Evolutionary conservation across 2,329 filamentous ascomycete genomes (phyloP).

Genomic region (Penicillium sp.): DNA sequence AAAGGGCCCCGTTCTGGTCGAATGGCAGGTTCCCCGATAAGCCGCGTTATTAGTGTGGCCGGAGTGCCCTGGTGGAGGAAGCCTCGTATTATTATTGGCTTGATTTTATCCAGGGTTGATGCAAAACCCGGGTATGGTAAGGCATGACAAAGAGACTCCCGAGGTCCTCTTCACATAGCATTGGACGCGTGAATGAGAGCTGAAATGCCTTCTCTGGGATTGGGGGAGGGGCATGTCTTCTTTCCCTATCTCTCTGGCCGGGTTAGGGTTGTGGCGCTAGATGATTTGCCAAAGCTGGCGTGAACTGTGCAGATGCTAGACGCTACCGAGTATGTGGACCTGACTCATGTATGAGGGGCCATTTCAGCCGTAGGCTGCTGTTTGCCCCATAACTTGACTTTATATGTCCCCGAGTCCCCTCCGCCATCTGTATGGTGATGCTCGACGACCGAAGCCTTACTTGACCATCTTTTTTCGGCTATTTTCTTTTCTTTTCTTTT

Average conservation of each 20-base stretch:
- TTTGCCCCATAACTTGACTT: background rate
- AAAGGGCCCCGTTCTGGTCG: background rate
- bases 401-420: slow-evolving; percentile 16
- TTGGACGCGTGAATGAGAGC: slow-evolving; percentile 12
- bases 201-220: slow-evolving; percentile 9
- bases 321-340: background rate
- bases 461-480: background rate
- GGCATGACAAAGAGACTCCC: background rate
- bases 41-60: background rate
- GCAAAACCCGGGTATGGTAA: background rate
- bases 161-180: slow-evolving; percentile 5
- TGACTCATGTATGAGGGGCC: slow-evolving; percentile 1
- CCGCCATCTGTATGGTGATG: background rate
- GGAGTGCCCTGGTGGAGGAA: background rate
- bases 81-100: background rate
- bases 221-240: slow-evolving; percentile 10
- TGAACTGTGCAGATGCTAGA: background rate
- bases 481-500: background rate
- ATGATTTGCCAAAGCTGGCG: background rate
- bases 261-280: slow-evolving; percentile 12
- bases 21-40: background rate
- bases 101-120: background rate
- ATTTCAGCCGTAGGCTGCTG: slow-evolving; percentile 10
- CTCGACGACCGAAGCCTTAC: background rate
- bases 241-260: slow-evolving; percentile 3